These are phyloP conservation scores for Saturnispora diversa DNA, from an alignment of 805 yeast species.

Conservation along the genomic window DNA sequence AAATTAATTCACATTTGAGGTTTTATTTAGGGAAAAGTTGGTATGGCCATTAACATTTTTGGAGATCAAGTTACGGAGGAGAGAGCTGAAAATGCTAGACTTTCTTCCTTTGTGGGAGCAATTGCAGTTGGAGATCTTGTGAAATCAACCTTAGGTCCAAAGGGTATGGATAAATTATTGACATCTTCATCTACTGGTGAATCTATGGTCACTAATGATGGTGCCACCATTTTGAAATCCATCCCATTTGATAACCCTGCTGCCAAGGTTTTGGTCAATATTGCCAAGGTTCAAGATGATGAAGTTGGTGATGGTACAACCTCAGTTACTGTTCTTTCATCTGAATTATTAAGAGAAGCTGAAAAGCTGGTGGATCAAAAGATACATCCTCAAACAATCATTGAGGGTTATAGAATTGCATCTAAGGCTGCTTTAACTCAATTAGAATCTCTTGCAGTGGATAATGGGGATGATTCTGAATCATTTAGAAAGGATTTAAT, in stretches of 20 bases:
- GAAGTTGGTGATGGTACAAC: constrained; percentile 99
- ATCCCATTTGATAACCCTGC: constrained; percentile 97
- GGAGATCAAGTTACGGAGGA: constrained; percentile 97
- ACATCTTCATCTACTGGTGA: constrained; percentile 78
- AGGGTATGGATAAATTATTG: constrained; percentile 95
- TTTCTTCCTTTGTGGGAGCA: constrained; percentile 96
- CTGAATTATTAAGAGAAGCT: constrained; percentile 90
- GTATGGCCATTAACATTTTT: constrained; percentile 80
- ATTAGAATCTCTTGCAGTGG: constrained; percentile 69
- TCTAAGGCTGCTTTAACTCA: constrained; percentile 75
- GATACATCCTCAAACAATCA: constrained; percentile 96
- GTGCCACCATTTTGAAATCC: constrained; percentile 90
- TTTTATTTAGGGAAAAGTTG: neutral
- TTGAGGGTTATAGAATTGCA: constrained; percentile 91
- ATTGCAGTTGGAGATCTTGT: constrained; percentile 98
- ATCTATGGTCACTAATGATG: constrained; percentile 89
- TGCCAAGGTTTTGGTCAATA: constrained; percentile 90
- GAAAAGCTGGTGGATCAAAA: constrained; percentile 85
- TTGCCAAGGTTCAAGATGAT: constrained; percentile 94
- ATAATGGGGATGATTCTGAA: constrained; percentile 51
- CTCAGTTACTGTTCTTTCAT: constrained; percentile 83
- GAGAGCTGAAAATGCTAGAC: constrained; percentile 95
- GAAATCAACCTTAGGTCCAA: constrained; percentile 91
- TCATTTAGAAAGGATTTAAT: constrained; percentile 68
- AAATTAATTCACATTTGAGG: too few species aligned